phyloP scores from a whole-genome alignment of 1,139 yeast species.

The Saccharomyces uvarum region DNA sequence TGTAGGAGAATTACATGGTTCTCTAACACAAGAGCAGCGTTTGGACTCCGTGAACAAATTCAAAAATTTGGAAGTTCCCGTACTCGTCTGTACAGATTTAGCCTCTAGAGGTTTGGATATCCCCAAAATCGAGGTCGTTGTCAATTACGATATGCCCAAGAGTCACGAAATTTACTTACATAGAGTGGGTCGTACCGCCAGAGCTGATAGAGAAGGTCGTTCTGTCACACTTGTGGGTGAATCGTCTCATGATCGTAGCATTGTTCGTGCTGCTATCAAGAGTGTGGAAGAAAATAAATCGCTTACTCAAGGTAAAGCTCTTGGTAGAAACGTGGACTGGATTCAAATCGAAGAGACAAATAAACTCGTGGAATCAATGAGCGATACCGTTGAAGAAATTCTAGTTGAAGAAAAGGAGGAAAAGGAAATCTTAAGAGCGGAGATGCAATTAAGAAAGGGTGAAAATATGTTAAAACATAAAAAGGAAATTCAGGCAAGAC shows the following conservation, averaged over 20 bases:
- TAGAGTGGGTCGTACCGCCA: conserved; percentile 98
- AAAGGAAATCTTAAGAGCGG: conserved; percentile 79
- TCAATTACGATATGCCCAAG: conserved; percentile 94
- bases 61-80: conserved; percentile 74
- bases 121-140: conserved; percentile 89
- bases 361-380: conserved; percentile 51
- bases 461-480: conserved; percentile 73
- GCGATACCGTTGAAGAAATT: conserved; percentile 61
- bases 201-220: conserved; percentile 95
- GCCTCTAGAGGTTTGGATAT: conserved; percentile 99
- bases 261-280: conserved; percentile 82
- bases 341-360: conserved; percentile 62
- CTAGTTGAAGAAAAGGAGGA: conserved; percentile 82
- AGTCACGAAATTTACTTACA: conserved; percentile 84
- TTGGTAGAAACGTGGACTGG: conserved; percentile 88
- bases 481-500: conserved; percentile 79
- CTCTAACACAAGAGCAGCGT: conserved; percentile 93
- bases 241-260: conserved; percentile 69
- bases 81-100: conserved; percentile 89
- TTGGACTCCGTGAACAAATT: conserved; percentile 73
- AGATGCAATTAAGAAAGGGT: conserved; percentile 82
- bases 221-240: conserved; percentile 94
- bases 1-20: conserved; percentile 91
- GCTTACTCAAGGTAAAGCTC: conserved; percentile 42
- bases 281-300: conserved; percentile 41